Percentiles rank a stretch among this genome's conserved stretches.
Evolutionary conservation across 1,139 yeast species (phyloP).

Genomic region (Saccharomyces hybrid): DNA sequence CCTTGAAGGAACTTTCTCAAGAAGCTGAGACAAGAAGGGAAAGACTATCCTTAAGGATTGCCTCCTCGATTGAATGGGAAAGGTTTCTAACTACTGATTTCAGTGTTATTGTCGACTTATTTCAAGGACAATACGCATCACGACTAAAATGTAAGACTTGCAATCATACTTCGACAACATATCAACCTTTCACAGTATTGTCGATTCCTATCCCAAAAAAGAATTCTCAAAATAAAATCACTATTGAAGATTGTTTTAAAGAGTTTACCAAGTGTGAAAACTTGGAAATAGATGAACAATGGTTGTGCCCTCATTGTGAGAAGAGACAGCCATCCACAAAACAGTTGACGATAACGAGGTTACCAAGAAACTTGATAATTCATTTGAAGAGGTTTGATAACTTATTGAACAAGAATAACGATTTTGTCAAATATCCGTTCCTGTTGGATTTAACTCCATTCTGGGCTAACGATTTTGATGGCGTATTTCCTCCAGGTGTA

Average conservation of each 20-base stretch:
- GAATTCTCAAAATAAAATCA: slow-evolving; percentile 10
- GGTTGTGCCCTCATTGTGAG: slow-evolving; percentile 85
- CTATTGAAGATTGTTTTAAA: slow-evolving; percentile 53
- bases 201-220: slow-evolving; percentile 60
- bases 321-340: slow-evolving; percentile 59
- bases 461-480: slow-evolving; percentile 54
- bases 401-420: slow-evolving; percentile 31
- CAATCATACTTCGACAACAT: slow-evolving; percentile 75
- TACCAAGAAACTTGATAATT: slow-evolving; percentile 65
- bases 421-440: slow-evolving; percentile 36
- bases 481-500: slow-evolving; percentile 35
- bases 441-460: slow-evolving; percentile 63
- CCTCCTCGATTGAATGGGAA: slow-evolving; percentile 94
- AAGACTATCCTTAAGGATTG: slow-evolving; percentile 66
- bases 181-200: slow-evolving; percentile 69
- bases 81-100: slow-evolving; percentile 77
- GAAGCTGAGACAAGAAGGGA: slow-evolving; percentile 76
- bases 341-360: slow-evolving; percentile 57
- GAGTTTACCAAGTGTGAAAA: slow-evolving; percentile 62
- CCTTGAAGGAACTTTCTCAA: slow-evolving; percentile 53
- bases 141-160: slow-evolving; percentile 72
- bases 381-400: slow-evolving; percentile 73
- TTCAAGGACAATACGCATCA: slow-evolving; percentile 87
- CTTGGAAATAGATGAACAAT: slow-evolving; percentile 74
- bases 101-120: slow-evolving; percentile 75